Evolutionary conservation across 306 rosid species (phyloP), one percentile per base, ranked within the genome.

Genomic region (Pyrus communis): DNA sequence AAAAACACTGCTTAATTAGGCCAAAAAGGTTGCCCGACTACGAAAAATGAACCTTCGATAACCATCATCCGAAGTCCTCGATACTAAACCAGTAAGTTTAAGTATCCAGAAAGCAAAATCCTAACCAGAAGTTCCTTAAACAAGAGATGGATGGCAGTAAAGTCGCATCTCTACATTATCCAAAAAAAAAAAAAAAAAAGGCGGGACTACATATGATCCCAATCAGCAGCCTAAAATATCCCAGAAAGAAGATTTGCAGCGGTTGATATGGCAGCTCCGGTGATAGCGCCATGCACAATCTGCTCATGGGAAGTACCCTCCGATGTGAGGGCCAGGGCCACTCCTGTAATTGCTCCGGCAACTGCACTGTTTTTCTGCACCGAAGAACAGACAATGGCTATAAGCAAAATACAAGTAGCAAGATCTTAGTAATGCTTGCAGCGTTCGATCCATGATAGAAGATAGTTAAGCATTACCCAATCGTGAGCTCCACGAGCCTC

Each of bases 401-500:
- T 15, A 15, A 71, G 23, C 43, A 45, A 30, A 54, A 54, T 17
- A 7, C 11, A 17, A 71, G 42, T 33, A 54, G 28, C 8, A 14
- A 1, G 55, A 12, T n/a, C n/a, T n/a, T 12, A 21, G 30, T 22
- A 61, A 27, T 61, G 28, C 15, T 27, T 27, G 35, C 35, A 43
- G 67, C 11, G 30, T 65, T 21, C 12, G 0, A 17, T 49, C 21
- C 38, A 11, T 22, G 54, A 23, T 35, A 52, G 8, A 17, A 23
- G n/a, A 33, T 59, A n/a, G 25, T 59, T 23, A 28, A 49, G 11
- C 25, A 76, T 66, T 91, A 93, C 97, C 96, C 95, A 94, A 69
- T 91, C 98, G 76, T 92, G 96, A 46, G 88, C 78, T 22, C 98
- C 98, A 25, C 97, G 91, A 69, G 93, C 93, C 84, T 94, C 98